Percentiles rank a stretch among this genome's conserved stretches.
Conservation (phyloP, 768 basidiomycete genomes). For the Russula dissimulans region DNA sequence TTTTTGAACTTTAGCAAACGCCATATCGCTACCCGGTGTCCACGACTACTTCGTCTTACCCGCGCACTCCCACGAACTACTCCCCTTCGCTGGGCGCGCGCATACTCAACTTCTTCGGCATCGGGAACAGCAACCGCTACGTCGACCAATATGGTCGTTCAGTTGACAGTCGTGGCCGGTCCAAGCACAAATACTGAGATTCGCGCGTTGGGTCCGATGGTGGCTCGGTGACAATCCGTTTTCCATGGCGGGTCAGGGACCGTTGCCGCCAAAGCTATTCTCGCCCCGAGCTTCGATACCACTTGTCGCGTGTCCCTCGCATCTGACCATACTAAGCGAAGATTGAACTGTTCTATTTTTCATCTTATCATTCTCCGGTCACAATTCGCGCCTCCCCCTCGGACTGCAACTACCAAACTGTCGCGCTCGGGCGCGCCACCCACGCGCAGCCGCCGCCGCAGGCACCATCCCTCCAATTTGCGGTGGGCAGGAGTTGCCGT, state of each 20-base stretch:
- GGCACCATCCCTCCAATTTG: neutral
- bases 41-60: constrained; percentile 3
- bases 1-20: neutral
- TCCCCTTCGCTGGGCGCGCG: constrained; percentile 30
- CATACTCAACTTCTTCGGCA: constrained; percentile 32
- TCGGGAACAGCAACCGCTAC: constrained; percentile 22
- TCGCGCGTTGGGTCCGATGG: neutral
- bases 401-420: neutral
- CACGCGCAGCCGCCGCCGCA: constrained; percentile 2
- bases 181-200: constrained; percentile 3
- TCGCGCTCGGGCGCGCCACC: constrained; percentile 8
- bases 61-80: neutral
- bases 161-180: constrained; percentile 2
- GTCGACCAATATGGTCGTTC: constrained; percentile 43
- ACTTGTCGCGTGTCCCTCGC: constrained; percentile 7
- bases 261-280: constrained; percentile 12
- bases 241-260: constrained; percentile 11
- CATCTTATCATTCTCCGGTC: constrained; percentile 3
- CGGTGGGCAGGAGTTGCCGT: neutral
- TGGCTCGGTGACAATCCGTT: neutral
- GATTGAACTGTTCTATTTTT: constrained; percentile 2
- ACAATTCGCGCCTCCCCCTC: constrained; percentile 2
- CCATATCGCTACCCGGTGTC: constrained; percentile 3
- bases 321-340: constrained; percentile 4
- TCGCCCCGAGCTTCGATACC: constrained; percentile 8